phyloP scores from a whole-genome alignment of 176 grass and related monocot species.

The Poa pratensis region DNA sequence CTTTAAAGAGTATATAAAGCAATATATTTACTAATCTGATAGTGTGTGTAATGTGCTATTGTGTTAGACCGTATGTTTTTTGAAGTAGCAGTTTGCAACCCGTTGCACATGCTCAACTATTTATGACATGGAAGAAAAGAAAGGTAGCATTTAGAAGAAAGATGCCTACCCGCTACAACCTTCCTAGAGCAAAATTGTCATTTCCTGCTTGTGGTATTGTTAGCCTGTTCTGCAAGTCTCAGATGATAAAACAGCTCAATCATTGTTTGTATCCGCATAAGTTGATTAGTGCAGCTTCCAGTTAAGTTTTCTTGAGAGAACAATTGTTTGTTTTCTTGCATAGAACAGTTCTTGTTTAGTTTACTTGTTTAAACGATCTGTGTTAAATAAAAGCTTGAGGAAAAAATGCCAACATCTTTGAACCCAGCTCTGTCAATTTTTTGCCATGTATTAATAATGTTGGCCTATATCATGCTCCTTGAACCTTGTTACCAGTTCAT shows the following conservation, averaged over 20 bases:
- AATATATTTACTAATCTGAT: too few relatives aligned
- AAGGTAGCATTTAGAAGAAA: conserved; percentile 57
- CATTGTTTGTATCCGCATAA: not conserved
- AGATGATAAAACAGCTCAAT: conserved; percentile 44
- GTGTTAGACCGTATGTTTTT: too few relatives aligned
- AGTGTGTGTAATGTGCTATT: too few relatives aligned
- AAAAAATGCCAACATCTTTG: not conserved
- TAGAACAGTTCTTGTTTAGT: not conserved
- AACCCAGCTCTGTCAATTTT: too few relatives aligned
- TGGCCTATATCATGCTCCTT: too few relatives aligned
- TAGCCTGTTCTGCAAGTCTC: conserved; percentile 57
- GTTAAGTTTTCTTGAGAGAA: not conserved
- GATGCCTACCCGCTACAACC: conserved; percentile 59
- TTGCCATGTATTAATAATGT: too few relatives aligned
- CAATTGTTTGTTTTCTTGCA: not conserved
- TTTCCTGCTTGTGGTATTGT: conserved; percentile 64
- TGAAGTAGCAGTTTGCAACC: too few relatives aligned
- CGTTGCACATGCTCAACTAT: too few relatives aligned
- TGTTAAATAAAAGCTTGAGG: conserved; percentile 2
- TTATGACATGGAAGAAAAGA: conserved; percentile 59
- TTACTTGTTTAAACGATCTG: not conserved
- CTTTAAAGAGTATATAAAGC: too few relatives aligned
- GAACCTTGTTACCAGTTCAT: too few relatives aligned
- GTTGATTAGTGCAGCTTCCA: conserved; percentile 1
- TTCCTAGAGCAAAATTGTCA: conserved; percentile 60